phyloP scores from a whole-genome alignment of 2,329 filamentous ascomycete genomes.

The Cyclaneusma minus region DNA sequence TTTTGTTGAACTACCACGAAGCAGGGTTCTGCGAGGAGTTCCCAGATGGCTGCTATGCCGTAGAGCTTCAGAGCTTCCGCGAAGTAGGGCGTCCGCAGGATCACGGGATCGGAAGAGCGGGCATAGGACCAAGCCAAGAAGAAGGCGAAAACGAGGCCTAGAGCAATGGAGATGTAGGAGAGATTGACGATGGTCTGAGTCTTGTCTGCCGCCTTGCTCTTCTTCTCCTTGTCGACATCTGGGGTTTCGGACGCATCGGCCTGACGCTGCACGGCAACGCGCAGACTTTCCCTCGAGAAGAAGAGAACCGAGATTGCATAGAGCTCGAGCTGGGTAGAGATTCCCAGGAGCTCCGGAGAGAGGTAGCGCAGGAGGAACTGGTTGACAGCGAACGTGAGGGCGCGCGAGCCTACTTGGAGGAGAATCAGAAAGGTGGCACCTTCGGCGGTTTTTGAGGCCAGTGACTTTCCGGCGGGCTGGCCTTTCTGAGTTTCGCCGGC shows the following conservation, averaged over 20 bases:
- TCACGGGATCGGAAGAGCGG: slow-evolving; percentile 31
- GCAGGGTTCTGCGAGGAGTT: slow-evolving; percentile 73
- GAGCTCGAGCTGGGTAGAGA: slow-evolving; percentile 81
- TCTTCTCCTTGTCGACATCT: slow-evolving; percentile 7
- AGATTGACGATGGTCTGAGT: slow-evolving; percentile 76
- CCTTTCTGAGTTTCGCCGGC: too few species aligned
- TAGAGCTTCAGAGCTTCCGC: slow-evolving; percentile 35
- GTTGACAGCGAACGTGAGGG: slow-evolving; percentile 81
- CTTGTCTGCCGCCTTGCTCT: slow-evolving; percentile 10
- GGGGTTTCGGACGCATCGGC: slow-evolving; percentile 17
- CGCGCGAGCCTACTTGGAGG: slow-evolving; percentile 75
- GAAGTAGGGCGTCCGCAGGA: slow-evolving; percentile 47
- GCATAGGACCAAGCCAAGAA: slow-evolving; percentile 55
- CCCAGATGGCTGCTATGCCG: slow-evolving; percentile 43
- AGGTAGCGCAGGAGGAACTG: slow-evolving; percentile 79
- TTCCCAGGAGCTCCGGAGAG: slow-evolving; percentile 69
- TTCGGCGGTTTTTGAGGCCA: slow-evolving; percentile 20
- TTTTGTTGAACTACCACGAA: slow-evolving; percentile 79
- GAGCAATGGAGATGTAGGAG: slow-evolving; percentile 59
- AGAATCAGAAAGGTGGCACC: slow-evolving; percentile 77
- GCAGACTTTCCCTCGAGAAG: slow-evolving; percentile 80
- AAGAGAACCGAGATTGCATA: slow-evolving; percentile 89
- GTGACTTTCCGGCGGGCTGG: too few species aligned
- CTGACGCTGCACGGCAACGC: slow-evolving; percentile 81
- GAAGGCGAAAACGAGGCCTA: slow-evolving; percentile 51